Percentiles rank a stretch among this genome's conserved stretches.
These are phyloP conservation scores for Neonothopanus nambi DNA, from an alignment of 1,284 basidiomycete genomes.

Conservation along the genomic window DNA sequence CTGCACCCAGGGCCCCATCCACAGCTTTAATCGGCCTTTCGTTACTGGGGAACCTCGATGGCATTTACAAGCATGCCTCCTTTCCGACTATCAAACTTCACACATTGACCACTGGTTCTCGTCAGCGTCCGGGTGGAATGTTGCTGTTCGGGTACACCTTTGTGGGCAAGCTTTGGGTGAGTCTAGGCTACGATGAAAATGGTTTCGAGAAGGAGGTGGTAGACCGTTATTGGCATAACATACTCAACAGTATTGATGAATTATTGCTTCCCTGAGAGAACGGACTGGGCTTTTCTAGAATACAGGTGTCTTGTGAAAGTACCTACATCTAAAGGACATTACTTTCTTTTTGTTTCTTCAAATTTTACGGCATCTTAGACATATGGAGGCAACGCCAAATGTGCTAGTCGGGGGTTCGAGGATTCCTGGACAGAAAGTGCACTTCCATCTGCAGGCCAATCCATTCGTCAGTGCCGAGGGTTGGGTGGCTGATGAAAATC, in stretches of 20 bases:
- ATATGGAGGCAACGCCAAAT: too few relatives aligned
- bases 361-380: too few relatives aligned
- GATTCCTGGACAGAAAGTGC: too few relatives aligned
- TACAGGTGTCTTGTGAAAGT: too few relatives aligned
- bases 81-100: slow-evolving; percentile 61
- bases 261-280: slow-evolving; percentile 5
- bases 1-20: slow-evolving; percentile 38
- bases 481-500: too few relatives aligned
- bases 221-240: slow-evolving; percentile 56
- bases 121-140: slow-evolving; percentile 72
- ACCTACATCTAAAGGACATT: too few relatives aligned
- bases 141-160: slow-evolving; percentile 79
- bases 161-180: slow-evolving; percentile 69
- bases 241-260: slow-evolving; percentile 52
- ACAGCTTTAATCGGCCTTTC: slow-evolving; percentile 73
- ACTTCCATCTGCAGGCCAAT: too few relatives aligned
- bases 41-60: slow-evolving; percentile 77
- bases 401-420: too few relatives aligned
- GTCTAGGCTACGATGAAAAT: slow-evolving; percentile 73
- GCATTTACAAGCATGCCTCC: slow-evolving; percentile 65
- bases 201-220: slow-evolving; percentile 64
- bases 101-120: slow-evolving; percentile 74
- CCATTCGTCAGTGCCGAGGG: too few relatives aligned
- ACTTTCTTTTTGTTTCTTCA: too few relatives aligned
- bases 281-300: too few relatives aligned